Evolutionary conservation across 2,329 filamentous ascomycete genomes (phyloP).

Genomic region (Cladosporium phlei): DNA sequence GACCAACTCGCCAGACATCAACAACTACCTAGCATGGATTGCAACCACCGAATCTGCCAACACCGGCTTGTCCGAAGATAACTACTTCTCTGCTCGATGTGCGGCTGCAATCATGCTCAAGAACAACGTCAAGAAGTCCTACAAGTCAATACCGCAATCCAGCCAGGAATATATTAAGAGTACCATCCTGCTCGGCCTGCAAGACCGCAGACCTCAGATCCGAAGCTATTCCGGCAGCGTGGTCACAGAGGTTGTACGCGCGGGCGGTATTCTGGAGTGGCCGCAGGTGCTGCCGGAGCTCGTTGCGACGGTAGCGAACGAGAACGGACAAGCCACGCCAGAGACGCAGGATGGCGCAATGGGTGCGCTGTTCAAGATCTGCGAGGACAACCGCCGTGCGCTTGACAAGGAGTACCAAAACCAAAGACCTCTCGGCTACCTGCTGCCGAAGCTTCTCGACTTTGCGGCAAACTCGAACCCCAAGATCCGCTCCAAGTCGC

Average conservation of each 20-base stretch:
- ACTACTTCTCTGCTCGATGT: conserved; percentile 71
- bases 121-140: conserved; percentile 76
- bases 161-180: conserved; percentile 75
- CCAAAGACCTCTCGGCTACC: conserved; percentile 77
- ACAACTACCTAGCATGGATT: conserved; percentile 93
- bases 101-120: conserved; percentile 93
- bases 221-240: conserved; percentile 87
- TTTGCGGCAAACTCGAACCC: conserved; percentile 72
- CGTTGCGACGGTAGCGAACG: conserved; percentile 70
- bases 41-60: conserved; percentile 61
- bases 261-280: conserved; percentile 84
- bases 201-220: conserved; percentile 76
- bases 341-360: conserved; percentile 89
- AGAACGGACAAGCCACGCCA: conserved; percentile 52
- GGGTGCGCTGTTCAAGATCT: conserved; percentile 88
- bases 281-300: conserved; percentile 83
- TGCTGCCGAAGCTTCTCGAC: conserved; percentile 85
- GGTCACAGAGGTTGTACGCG: conserved; percentile 83
- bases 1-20: conserved; percentile 83
- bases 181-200: conserved; percentile 70
- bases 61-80: conserved; percentile 53
- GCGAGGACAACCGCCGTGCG: conserved; percentile 86
- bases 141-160: conserved; percentile 67
- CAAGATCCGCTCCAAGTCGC: conserved; percentile 73
- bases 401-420: conserved; percentile 84